Evolutionary conservation across 805 yeast species (phyloP), one percentile per base, ranked within the genome.

Genomic region (Candida tibetensis): DNA sequence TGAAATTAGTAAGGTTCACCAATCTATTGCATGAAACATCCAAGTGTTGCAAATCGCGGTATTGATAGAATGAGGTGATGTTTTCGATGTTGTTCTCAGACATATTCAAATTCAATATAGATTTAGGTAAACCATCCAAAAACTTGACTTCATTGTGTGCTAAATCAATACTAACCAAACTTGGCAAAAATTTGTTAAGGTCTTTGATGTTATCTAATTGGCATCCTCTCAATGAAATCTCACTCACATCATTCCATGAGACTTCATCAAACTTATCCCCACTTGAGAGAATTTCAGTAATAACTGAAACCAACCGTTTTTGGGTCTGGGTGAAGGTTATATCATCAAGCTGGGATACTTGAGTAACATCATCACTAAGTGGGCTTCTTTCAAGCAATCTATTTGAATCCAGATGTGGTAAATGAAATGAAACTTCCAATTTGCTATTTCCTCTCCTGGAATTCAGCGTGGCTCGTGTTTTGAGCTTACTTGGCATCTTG

Each of bases 291-390:
- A 55, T 48, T 26, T 70, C 72, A 1, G 76, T 74, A 18, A 77
- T 65, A 2, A 72, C 63, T 5, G 75, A 58, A 3, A 74, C 75
- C 27, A 77, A 49, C 10, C 57, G 57, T 34, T 55, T 63, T 39
- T 68, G 68, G 0, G 76, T 64, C 44, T 74, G 72, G 2, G 78
- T 62, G 46, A 76, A 77, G 3, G 81, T 71, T 3, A 72, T 37
- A 32, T 74, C 72, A 9, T 60, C 58, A 4, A 73, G 37, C 19
- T 69, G 69, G 2, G 77, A 69, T 2, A 65, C 48, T 15, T 61
- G 60, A 0, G 79, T 74, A 2, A 72, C 69, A 36, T 71, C 64
- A 28, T 46, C 53, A 25, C 47, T 38, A 18, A 42, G 26, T 4
- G 49, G 45, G 23, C 45, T 36, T 23, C 42, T 39, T 6, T 42